Evolutionary conservation across 306 rosid genomes (phyloP), one percentile per base, ranked within the genome.

Genomic region (Vigna radiata): DNA sequence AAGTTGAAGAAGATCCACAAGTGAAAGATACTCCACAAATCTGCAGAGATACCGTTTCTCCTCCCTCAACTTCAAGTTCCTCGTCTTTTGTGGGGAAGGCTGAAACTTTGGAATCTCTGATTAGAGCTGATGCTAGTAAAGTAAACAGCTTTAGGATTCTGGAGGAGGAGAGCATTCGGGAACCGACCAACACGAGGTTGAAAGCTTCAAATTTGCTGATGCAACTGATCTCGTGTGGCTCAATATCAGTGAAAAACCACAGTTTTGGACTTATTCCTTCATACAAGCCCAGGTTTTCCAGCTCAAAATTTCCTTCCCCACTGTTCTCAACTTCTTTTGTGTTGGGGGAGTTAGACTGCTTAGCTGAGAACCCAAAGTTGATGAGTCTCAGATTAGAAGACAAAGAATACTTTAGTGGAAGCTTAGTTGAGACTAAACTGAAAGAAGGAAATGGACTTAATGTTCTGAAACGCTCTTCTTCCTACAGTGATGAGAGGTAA

Each of bases 171-270:
- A 85, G 85, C 12, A 54, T 87, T 80, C 88, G 81, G 56, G 81
- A 88, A 86, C 92, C 96, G 16, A 59, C 87, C 77, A 85, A 89
- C 79, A 83, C 94, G 43, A 89, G 93, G 85, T 79, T 88, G 71
- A 96, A 91, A 86, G 89, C 96, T 50, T 85, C 91, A 44, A 89
- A 92, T 86, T 83, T 91, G 85, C 81, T 96, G 70, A 88, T 96
- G 99, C 99, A 96, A 58, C 82, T 96, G 68, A 96, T 96, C 73
- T 92, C 99, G 1, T 96, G 99, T 58, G 99, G 99, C 64, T 96
- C 99, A 43, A 88, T 96, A 59, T 92, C 97, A 15, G 99, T 96
- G 72, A 96, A 96, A 83, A 94, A 87, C 86, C 96, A 92, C 18
- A 88, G 91, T 83, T 92, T 96, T 83, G 99, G 94, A 64, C 90